Conservation (phyloP, 768 basidiomycete genomes). For the Suillus spraguei region DNA sequence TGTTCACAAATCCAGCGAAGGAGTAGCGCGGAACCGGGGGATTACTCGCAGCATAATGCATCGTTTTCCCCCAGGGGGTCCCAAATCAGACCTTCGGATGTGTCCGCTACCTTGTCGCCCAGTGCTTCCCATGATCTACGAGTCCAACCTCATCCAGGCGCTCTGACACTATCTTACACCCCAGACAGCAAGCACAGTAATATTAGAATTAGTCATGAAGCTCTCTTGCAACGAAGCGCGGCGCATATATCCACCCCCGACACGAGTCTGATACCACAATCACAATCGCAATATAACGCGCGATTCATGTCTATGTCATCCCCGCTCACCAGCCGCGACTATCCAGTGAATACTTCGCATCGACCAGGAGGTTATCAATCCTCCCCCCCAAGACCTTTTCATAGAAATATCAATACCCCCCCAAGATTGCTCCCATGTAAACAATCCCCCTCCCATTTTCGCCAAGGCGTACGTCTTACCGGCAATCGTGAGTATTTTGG, state of each 20-base stretch:
- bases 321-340: background rate
- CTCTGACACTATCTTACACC: background rate
- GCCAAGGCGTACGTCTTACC: background rate
- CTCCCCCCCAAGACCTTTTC: background rate
- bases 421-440: background rate
- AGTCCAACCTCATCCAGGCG: background rate
- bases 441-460: background rate
- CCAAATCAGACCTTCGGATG: background rate
- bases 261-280: background rate
- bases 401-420: background rate
- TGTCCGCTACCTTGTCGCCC: background rate
- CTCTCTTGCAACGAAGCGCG: background rate
- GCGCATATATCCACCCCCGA: constrained; percentile 7
- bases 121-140: background rate
- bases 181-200: background rate
- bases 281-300: background rate
- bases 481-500: background rate
- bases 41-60: background rate
- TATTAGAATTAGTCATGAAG: background rate
- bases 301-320: constrained; percentile 1
- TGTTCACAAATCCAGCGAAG: constrained; percentile 20
- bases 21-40: background rate
- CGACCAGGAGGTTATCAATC: constrained; percentile 5
- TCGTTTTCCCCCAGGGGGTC: background rate
- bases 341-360: background rate